A percentile compares a stretch with the other conserved stretches of the same genome.
Conservation (phyloP, 2,329 filamentous ascomycete species). For the Emericellopsis cladophorae region DNA sequence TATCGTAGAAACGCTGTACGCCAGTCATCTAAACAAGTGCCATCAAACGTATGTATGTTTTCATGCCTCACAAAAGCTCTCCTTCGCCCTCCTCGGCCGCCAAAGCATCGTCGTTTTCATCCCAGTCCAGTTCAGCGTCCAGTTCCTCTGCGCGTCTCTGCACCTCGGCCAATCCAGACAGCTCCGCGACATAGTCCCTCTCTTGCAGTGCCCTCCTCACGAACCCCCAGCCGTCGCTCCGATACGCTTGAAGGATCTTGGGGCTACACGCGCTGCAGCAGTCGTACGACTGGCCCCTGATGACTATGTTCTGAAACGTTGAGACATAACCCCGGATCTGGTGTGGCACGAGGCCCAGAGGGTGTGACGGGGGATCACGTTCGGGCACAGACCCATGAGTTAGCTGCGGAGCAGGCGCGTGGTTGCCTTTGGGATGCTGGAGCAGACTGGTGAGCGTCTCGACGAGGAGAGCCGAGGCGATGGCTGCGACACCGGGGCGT, state of each 20-base stretch:
- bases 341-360: constrained; percentile 62
- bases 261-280: constrained; percentile 72
- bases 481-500: constrained; percentile 79
- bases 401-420: constrained; percentile 42
- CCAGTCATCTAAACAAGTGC: background rate
- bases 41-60: background rate
- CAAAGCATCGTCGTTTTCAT: constrained; percentile 40
- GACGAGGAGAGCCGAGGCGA: constrained; percentile 82
- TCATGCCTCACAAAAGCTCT: constrained; percentile 26
- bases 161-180: constrained; percentile 64
- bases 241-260: constrained; percentile 55
- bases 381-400: constrained; percentile 29
- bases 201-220: constrained; percentile 62
- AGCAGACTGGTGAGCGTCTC: constrained; percentile 80
- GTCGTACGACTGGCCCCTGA: constrained; percentile 64
- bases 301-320: constrained; percentile 60
- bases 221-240: constrained; percentile 60
- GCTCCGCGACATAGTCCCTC: constrained; percentile 65
- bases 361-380: constrained; percentile 43
- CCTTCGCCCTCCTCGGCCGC: constrained; percentile 38
- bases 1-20: background rate
- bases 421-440: constrained; percentile 66
- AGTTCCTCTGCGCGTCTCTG: constrained; percentile 43
- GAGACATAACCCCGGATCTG: constrained; percentile 68
- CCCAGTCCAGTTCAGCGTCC: constrained; percentile 45